phyloP scores from a whole-genome alignment of 1,284 basidiomycete species.

The Austroboletus rostrupii region DNA sequence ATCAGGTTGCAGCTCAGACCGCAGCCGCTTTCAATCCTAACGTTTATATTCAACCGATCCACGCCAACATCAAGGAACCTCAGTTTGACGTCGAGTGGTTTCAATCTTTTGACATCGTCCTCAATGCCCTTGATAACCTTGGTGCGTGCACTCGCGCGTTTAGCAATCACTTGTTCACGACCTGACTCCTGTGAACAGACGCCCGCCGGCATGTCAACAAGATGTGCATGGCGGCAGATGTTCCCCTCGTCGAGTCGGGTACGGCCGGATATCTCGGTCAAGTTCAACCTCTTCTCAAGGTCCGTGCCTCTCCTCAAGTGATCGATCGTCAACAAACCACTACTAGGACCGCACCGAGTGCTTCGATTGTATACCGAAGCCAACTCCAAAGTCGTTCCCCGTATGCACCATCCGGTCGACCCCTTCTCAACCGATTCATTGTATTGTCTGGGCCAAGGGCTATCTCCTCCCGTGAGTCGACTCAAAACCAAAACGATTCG shows the following conservation, averaged over 20 bases:
- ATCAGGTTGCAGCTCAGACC: slow-evolving; percentile 82
- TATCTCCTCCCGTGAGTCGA: slow-evolving; percentile 88
- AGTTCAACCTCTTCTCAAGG: slow-evolving; percentile 74
- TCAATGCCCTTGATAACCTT: slow-evolving; percentile 96
- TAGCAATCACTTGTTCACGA: neutral
- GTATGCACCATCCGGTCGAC: slow-evolving; percentile 99
- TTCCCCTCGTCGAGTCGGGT: slow-evolving; percentile 94
- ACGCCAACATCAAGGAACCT: slow-evolving; percentile 94
- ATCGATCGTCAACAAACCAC: neutral
- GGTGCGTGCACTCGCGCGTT: slow-evolving; percentile 46
- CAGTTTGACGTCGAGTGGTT: slow-evolving; percentile 93
- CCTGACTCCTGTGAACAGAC: slow-evolving; percentile 42
- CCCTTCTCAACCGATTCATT: slow-evolving; percentile 96
- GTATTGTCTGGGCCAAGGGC: slow-evolving; percentile 98
- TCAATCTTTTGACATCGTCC: slow-evolving; percentile 83
- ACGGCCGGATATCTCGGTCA: slow-evolving; percentile 94
- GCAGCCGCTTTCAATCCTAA: slow-evolving; percentile 91
- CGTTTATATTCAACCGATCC: slow-evolving; percentile 84
- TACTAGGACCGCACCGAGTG: slow-evolving; percentile 80
- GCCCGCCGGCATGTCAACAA: slow-evolving; percentile 93
- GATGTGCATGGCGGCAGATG: slow-evolving; percentile 89
- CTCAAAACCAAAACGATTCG: too few relatives aligned
- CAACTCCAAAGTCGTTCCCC: slow-evolving; percentile 90
- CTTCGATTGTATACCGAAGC: slow-evolving; percentile 89
- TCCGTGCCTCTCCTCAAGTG: slow-evolving; percentile 25